Evolutionary conservation across 768 basidiomycete species (phyloP).

Genomic region (Ephemerocybe angulata): DNA sequence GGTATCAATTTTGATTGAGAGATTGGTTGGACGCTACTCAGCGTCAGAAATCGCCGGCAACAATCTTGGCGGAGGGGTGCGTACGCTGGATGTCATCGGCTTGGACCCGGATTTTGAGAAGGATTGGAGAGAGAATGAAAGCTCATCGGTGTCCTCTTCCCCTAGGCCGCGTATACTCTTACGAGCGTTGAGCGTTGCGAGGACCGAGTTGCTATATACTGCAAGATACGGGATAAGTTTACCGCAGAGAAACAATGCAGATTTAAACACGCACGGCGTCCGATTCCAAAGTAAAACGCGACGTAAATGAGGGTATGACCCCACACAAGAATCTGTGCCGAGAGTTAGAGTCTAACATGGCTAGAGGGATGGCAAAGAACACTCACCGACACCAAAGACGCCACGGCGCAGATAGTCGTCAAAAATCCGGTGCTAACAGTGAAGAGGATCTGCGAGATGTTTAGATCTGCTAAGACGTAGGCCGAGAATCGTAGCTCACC

Average conservation of each 20-base stretch:
- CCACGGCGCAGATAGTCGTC: slow-evolving; percentile 30
- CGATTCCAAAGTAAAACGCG: slow-evolving; percentile 54
- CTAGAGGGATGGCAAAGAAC: not conserved
- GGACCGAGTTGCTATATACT: slow-evolving; percentile 56
- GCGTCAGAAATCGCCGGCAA: slow-evolving; percentile 16
- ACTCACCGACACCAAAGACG: slow-evolving; percentile 32
- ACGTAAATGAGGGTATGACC: slow-evolving; percentile 53
- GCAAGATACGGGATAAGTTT: not conserved
- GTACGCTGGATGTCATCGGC: slow-evolving; percentile 25
- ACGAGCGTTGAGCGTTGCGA: slow-evolving; percentile 51
- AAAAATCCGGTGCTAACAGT: slow-evolving; percentile 48
- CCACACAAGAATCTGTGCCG: slow-evolving; percentile 41
- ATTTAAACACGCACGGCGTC: slow-evolving; percentile 37
- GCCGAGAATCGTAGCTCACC: slow-evolving; percentile 20
- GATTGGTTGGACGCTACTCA: slow-evolving; percentile 42
- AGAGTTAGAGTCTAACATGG: not conserved
- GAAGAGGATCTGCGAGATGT: slow-evolving; percentile 43
- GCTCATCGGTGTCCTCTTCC: slow-evolving; percentile 40
- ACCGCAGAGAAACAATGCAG: not conserved
- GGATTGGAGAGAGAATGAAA: slow-evolving; percentile 45
- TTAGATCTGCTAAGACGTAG: not conserved
- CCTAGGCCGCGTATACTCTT: slow-evolving; percentile 40
- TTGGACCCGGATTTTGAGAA: slow-evolving; percentile 32
- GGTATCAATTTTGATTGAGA: slow-evolving; percentile 65
- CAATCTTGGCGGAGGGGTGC: slow-evolving; percentile 20